Evolutionary conservation across 257 asterid species (phyloP), one percentile per base, ranked within the genome.

Genomic region (Mentha longifolia): DNA sequence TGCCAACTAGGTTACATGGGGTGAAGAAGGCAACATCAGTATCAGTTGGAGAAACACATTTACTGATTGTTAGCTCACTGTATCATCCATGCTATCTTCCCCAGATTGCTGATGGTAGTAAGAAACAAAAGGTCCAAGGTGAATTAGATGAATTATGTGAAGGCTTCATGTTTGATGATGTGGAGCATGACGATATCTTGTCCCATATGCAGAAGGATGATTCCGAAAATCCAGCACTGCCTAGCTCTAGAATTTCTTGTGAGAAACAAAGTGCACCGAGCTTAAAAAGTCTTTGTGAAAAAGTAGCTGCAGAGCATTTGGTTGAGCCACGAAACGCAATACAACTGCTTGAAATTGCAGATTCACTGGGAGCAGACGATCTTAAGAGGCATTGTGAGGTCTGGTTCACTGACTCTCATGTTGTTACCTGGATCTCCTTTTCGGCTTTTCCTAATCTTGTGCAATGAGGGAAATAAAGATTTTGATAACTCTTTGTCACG

Each of bases 11-110:
- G 79, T 77, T 95, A 78, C 96, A 90, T 71, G 98, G 99, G 73
- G 85, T 95, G 76, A 95, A 95, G 76, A 90, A 90, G 88, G 94
- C 97, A 62, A 88, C 97, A 67, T 85, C 94, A 14, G 88, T 95
- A 60, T 83, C 98, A 51, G 98, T 95, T 71, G 99, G 99, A 58
- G 99, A 95, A 85, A 90, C 99, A 3, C 99, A 95, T 85, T 73
- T 95, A 28, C 76, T 92, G 81, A 76, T 83, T 22, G 77, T 92
- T 68, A 86, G 85, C 79, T 87, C 99, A 30, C 96, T 92, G 68
- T 92, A 88, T 82, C 98, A 92, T 84, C 98, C 99, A 55, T 72
- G 74, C 67, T 89, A 79, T 77, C 78, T 74, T 71, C 80, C 86
- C 59, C 69, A 68, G 52, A 70, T 66, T 35, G 71, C 71, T 60